Percentiles rank a stretch among this genome's conserved stretches.
Evolutionary conservation across 192 early-diverging fungal genomes (phyloP).

Genomic region (Dissophora globulifera): DNA sequence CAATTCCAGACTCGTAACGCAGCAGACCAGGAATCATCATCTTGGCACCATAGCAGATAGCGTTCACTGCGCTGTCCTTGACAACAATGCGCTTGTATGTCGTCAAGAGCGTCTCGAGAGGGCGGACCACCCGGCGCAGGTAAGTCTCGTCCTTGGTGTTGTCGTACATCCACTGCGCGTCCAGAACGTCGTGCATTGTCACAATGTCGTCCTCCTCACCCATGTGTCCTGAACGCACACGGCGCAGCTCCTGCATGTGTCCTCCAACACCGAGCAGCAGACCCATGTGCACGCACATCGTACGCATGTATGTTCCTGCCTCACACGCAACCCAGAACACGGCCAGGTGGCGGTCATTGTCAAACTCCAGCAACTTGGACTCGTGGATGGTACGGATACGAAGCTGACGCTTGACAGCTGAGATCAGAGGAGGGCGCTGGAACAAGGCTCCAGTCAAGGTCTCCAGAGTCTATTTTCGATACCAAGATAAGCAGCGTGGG

Average conservation of each 20-base stretch:
- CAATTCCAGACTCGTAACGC: constrained; percentile 94
- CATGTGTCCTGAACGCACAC: constrained; percentile 93
- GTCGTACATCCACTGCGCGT: constrained; percentile 98
- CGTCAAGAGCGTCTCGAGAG: constrained; percentile 93
- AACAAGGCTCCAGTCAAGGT: constrained; percentile 98
- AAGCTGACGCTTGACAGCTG: constrained; percentile 98
- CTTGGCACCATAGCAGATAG: constrained; percentile 99
- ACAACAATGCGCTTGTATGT: constrained; percentile 98
- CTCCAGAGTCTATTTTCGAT: constrained; percentile 85
- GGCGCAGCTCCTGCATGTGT: constrained; percentile 99
- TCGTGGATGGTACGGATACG: constrained; percentile 99
- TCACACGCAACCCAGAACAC: constrained; percentile 99
- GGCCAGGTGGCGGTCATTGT: constrained; percentile 95
- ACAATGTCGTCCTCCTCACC: constrained; percentile 95
- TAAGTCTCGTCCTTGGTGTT: constrained; percentile 99
- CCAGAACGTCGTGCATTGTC: constrained; percentile 98
- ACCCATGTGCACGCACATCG: constrained; percentile 98
- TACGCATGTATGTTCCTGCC: constrained; percentile 99
- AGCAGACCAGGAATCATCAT: constrained; percentile 98
- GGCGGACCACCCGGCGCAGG: constrained; percentile 91
- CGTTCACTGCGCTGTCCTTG: constrained; percentile 98
- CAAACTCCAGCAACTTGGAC: constrained; percentile 94
- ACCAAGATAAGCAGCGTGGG: no score
- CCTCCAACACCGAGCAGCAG: constrained; percentile 95
- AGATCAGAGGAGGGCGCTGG: constrained; percentile 98